A percentile compares a stretch with the other conserved stretches of the same genome.
Conservation (phyloP, 805 yeast genomes). For the Pichia thaimueangensis region DNA sequence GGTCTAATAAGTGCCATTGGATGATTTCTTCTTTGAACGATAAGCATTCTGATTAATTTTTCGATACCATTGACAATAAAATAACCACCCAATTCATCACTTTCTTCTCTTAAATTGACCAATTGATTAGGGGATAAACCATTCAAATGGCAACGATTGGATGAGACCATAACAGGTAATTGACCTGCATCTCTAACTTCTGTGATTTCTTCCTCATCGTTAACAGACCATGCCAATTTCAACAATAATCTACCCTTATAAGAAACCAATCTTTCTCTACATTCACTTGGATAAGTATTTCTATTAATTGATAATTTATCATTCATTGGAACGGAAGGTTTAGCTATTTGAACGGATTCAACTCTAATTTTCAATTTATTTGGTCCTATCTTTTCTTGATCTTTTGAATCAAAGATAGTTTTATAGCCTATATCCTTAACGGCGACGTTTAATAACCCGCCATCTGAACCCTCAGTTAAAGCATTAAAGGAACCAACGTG, state of each 20-base stretch:
- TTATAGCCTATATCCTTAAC: slow-evolving; percentile 85
- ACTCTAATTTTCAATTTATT: slow-evolving; percentile 78
- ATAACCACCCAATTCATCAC: slow-evolving; percentile 95
- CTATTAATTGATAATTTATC: slow-evolving; percentile 76
- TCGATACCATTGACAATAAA: slow-evolving; percentile 96
- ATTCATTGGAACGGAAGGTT: slow-evolving; percentile 65
- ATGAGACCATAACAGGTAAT: slow-evolving; percentile 83
- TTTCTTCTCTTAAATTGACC: slow-evolving; percentile 76
- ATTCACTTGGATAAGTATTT: slow-evolving; percentile 74
- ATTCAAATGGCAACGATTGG: slow-evolving; percentile 88
- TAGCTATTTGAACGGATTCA: slow-evolving; percentile 82
- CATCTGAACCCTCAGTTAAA: slow-evolving; percentile 50
- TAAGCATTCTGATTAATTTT: slow-evolving; percentile 91
- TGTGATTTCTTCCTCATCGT: slow-evolving; percentile 73
- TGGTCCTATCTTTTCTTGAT: slow-evolving; percentile 57
- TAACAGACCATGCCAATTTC: slow-evolving; percentile 79
- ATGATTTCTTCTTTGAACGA: slow-evolving; percentile 95
- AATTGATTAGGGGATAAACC: slow-evolving; percentile 76
- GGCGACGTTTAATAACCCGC: slow-evolving; percentile 79
- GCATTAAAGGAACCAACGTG: slow-evolving; percentile 97
- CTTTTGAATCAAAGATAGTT: slow-evolving; percentile 77
- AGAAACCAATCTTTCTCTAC: slow-evolving; percentile 83
- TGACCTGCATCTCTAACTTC: slow-evolving; percentile 90
- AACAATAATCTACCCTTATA: slow-evolving; percentile 75
- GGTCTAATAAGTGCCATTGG: slow-evolving; percentile 98